Evolutionary conservation across 2,329 filamentous ascomycete genomes (phyloP).

Genomic region (Harringtonia aguacate): DNA sequence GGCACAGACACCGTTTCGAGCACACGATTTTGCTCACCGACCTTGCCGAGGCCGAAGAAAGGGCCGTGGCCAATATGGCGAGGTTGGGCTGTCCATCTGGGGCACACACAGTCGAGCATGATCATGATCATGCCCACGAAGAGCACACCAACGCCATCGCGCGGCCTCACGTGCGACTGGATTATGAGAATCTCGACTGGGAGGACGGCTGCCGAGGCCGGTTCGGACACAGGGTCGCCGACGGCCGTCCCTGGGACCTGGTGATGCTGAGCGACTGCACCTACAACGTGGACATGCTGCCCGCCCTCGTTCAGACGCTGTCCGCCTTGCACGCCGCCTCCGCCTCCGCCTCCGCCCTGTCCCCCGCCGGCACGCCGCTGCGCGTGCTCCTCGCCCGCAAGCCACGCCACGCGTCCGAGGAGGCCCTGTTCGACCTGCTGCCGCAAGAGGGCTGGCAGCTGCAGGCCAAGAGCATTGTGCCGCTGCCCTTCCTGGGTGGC

Average conservation of each 20-base stretch:
- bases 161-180: slow-evolving; percentile 16
- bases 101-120: no score
- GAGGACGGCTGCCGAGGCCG: slow-evolving; percentile 33
- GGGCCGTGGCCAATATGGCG: slow-evolving; percentile 36
- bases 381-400: slow-evolving; percentile 45
- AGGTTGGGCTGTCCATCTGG: neutral
- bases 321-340: slow-evolving; percentile 31
- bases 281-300: slow-evolving; percentile 47
- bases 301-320: slow-evolving; percentile 41
- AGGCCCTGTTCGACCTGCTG: slow-evolving; percentile 36
- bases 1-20: neutral
- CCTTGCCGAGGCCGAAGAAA: slow-evolving; percentile 39
- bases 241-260: slow-evolving; percentile 35
- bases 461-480: slow-evolving; percentile 28
- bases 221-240: slow-evolving; percentile 30
- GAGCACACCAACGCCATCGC: neutral
- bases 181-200: slow-evolving; percentile 49
- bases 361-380: slow-evolving; percentile 8
- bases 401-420: slow-evolving; percentile 42
- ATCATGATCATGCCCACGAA: neutral
- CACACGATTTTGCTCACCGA: slow-evolving; percentile 34
- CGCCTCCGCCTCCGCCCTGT: neutral
- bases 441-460: slow-evolving; percentile 31
- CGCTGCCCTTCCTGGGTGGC: slow-evolving; percentile 33
- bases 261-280: slow-evolving; percentile 50